These are phyloP conservation scores for Ehretia macrophylla DNA, from an alignment of 257 asterid species.

Conservation along the genomic window DNA sequence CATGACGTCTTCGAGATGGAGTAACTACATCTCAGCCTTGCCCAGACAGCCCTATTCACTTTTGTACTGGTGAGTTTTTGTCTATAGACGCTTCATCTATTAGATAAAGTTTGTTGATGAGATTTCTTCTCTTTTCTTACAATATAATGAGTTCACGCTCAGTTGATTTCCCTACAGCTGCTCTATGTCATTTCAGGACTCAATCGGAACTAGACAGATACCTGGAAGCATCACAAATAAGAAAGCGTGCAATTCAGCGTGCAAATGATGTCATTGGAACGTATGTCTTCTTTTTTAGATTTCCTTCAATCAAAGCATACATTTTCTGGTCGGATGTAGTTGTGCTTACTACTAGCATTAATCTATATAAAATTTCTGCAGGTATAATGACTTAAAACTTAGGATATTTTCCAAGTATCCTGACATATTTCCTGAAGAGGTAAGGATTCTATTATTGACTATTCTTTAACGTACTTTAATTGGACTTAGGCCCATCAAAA, in stretches of 20 bases:
- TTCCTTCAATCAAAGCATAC: background rate
- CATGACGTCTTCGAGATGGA: constrained; percentile 71
- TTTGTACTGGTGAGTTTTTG: constrained; percentile 67
- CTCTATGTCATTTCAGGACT: constrained; percentile 89
- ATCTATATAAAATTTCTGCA: constrained; percentile 33
- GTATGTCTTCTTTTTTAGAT: constrained; percentile 44
- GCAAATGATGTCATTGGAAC: constrained; percentile 80
- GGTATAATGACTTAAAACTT: constrained; percentile 69
- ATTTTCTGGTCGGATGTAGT: background rate
- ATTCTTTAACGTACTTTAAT: background rate
- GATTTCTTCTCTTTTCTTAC: constrained; percentile 9
- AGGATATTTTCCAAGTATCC: constrained; percentile 80
- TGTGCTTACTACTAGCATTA: constrained; percentile 18
- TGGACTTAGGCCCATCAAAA: no score
- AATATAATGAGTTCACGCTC: constrained; percentile 42
- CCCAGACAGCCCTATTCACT: constrained; percentile 97
- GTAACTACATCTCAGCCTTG: constrained; percentile 83
- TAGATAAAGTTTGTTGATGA: constrained; percentile 9
- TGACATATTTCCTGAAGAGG: constrained; percentile 86
- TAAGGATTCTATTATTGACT: constrained; percentile 21
- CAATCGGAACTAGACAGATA: constrained; percentile 83
- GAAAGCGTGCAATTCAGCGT: constrained; percentile 86
- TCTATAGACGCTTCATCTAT: constrained; percentile 8
- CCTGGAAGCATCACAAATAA: constrained; percentile 88
- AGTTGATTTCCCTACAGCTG: constrained; percentile 69